Base-by-base conservation (phyloP, 2,329 filamentous ascomycete genomes). In the Fusarium domesticum region DNA sequence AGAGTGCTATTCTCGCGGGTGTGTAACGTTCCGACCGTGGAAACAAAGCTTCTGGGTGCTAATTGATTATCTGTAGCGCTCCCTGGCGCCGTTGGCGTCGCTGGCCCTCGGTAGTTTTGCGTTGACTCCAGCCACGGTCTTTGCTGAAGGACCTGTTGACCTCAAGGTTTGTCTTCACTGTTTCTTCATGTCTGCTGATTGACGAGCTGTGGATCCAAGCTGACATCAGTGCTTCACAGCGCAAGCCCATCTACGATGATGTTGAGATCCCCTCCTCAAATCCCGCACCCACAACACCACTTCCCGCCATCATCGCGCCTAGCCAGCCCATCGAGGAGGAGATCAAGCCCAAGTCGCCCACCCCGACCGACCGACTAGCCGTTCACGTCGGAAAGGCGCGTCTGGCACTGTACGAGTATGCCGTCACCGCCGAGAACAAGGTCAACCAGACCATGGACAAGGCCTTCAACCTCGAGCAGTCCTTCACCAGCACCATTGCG, bases 351-450 rank as follows among this genome's bases (percentile, higher is more conserved):
- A 66, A 66, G 48, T 69, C 73, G 51, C 88, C 89, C 12, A 89
- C 90, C 17, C 90, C 90, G 12, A 97, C 93, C 54, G 91, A 96
- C 70, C 85, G 90, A 38, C 81, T 98, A 30, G 89, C 93, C 47
- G 77, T 77, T 25, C 84, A 96, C 65, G 85, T 98, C 63, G 83
- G 88, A 60, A 80, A 77, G 57, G 87, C 80, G 47, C 89, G 93
- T 48, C 75, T 96, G 50, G 86, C 86, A 65, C 75, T 96, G 35
- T 87, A 97, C 75, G 69, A 76, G 40, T 82, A 91, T 63, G 85
- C 87, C 47, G 80, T 84, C 43, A 70, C 76, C 43, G 81, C 85
- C 60, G 92, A 97, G 74, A 84, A 89, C 68, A 79, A 83, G 61
- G 80, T 96, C 71, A 96, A 98, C 76, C 69, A 76, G 58, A 77